Evolutionary conservation across 2,329 filamentous ascomycete genomes (phyloP), one percentile per base, ranked within the genome.

Genomic region (Trichoderma koningii): DNA sequence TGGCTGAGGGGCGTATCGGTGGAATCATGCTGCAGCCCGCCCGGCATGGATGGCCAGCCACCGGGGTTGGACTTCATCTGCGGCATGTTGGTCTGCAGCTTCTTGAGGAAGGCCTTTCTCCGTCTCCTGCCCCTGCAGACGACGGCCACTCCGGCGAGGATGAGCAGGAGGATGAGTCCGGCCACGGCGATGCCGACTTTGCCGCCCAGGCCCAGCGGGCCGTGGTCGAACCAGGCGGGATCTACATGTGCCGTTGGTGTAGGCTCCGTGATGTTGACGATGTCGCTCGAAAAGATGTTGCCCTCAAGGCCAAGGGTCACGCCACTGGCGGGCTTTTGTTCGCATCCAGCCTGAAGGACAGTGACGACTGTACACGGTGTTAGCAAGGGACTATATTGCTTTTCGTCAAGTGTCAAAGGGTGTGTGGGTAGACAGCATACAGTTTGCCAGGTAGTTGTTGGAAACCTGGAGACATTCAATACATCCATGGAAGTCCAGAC

Each of bases 101-200:
- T 75, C 47, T 77, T 80, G 1, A 89, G 75, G 69, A 81, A 85
- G 0, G 81, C 79, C 21, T 81, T 80, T 57, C 86, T 80, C 14
- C 82, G 79, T 10, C 85, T 82, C 66, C 82, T 85, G 3, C 87
- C 87, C 44, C 80, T 81, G 73, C 82, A 82, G 19, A 89, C 78
- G 60, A 89, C 80, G 63, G 76, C 78, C 71, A 80, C 83, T 10
- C 86, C 86, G 9, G 77, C 68, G 1, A 83, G 14, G 7, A 76
- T 72, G 3, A 89, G 76, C 4, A 87, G 17, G 0, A 84, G 60
- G 7, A 80, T 76, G 0, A 88, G 68, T 0, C 77, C 81, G 5
- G 81, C 85, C 23, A 85, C 77, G 15, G 81, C 83, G 59, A 89
- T 84, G 67, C 85, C 87, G 0, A 87, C 84, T 63, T 86, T 84